Base-by-base conservation (phyloP, 2,329 filamentous ascomycete species). In the Aspergillus nomiae region DNA sequence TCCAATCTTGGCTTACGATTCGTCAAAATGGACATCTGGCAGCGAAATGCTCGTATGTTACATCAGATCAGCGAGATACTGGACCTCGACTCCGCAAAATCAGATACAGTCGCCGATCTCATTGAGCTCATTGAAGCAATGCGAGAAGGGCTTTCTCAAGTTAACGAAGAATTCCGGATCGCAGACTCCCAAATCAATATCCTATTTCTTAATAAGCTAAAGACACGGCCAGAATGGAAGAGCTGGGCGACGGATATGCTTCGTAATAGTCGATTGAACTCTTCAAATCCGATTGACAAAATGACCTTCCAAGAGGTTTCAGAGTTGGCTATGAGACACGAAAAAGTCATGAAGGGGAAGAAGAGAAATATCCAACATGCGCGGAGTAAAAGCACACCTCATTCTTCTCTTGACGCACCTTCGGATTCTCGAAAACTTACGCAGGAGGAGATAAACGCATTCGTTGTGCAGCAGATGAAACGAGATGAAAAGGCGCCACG, bases 1-100 rank as follows among this genome's bases (percentile, higher is more conserved):
- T 11, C 11, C 28, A 32, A 11, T 10, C 16, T 24, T n/a, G 51
- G 16, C n/a, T 54, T 54, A 9, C 24, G 1, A n/a, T 41, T 10
- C 21, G 32, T 16, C 45, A 34, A 36, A 10, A 72, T 73, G 71
- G 67, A 71, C 21, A 55, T 56, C 53, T 70, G 69, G 63, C 69
- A 73, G 53, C 70, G 67, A 19, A 72, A 69, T 55, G 66, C 69
- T 43, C 71, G 71, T 12, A 65, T 71, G 56, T 69, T 74, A 50
- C 72, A 73, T 60, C 69, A 72, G 41, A 67, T 74, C 36, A 64
- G 69, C 51, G 72, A 74, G 58, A 70, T 73, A 45, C 62, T 74
- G 21, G 70, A 74, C 41, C 65, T 74, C 34, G 72, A 73, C 62
- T 66, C 67, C 7, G 43, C 63, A 24, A 67, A 70, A 56, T 70